Conservation (phyloP, 805 yeast species). For the Kuraishia borneana region DNA sequence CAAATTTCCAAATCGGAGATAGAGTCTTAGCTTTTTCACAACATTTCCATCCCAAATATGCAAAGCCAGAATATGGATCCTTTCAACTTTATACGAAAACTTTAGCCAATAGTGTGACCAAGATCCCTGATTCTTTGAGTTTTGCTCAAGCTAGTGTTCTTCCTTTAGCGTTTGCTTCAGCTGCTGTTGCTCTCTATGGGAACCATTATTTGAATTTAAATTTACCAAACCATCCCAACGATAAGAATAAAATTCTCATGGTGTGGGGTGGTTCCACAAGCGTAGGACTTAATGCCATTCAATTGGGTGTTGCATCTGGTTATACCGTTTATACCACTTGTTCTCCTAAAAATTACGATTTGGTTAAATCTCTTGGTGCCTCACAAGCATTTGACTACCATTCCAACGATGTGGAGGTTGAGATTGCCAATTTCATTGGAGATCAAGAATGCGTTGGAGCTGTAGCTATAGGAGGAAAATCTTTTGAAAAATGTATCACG, state of each 20-base stretch:
- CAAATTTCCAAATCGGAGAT: conserved; percentile 6
- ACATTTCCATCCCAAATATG: neutral
- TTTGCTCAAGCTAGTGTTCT: conserved; percentile 5
- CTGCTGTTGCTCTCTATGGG: conserved; percentile 4
- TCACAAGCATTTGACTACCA: conserved; percentile 6
- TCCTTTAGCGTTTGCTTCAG: conserved; percentile 3
- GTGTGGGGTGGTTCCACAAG: conserved; percentile 7
- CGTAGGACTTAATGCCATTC: conserved; percentile 7
- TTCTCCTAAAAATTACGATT: conserved; percentile 4
- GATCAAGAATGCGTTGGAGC: conserved; percentile 5
- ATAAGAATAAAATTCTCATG: conserved; percentile 3
- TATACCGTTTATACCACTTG: conserved; percentile 6
- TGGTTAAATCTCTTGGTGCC: conserved; percentile 6
- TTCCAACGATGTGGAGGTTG: conserved; percentile 1
- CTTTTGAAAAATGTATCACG: too few species aligned
- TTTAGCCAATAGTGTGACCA: neutral
- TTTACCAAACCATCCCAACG: too few species aligned
- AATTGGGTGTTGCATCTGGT: conserved; percentile 6
- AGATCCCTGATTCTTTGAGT: conserved; percentile 4
- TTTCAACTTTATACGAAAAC: conserved; percentile 4
- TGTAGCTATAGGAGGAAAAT: conserved; percentile 15
- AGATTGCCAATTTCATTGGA: conserved; percentile 4
- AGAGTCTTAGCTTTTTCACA: conserved; percentile 3
- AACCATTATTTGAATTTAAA: conserved; percentile 1
- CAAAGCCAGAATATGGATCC: neutral